Percentiles rank a stretch among this genome's conserved stretches.
Conservation (phyloP, 2,329 filamentous ascomycete genomes). For the Arthrocladium fulminans region DNA sequence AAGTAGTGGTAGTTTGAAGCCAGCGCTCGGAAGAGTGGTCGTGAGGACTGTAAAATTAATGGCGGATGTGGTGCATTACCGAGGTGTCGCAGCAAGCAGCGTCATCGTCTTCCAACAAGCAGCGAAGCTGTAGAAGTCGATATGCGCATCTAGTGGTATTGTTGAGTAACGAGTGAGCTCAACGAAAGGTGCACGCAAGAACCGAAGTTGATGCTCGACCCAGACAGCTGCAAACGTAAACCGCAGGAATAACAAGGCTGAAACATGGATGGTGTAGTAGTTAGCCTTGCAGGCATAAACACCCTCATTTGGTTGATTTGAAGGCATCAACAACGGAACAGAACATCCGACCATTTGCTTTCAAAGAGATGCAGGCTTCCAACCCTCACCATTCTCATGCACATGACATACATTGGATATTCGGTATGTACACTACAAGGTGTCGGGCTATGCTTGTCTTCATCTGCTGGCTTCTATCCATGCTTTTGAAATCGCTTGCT, state of each 20-base stretch:
- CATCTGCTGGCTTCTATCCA: background rate
- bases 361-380: background rate
- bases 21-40: too few relatives aligned
- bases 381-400: background rate
- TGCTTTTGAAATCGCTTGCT: background rate
- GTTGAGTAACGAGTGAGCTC: background rate
- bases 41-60: conserved; percentile 7
- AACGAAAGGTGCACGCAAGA: background rate
- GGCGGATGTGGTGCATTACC: conserved; percentile 5
- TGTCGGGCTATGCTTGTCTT: conserved; percentile 3
- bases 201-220: background rate
- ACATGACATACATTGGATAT: conserved; percentile 1
- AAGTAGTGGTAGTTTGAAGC: too few relatives aligned
- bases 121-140: conserved; percentile 17
- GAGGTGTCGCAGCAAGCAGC: conserved; percentile 5
- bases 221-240: too few relatives aligned
- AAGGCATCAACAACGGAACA: background rate
- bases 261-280: too few relatives aligned
- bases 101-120: conserved; percentile 17
- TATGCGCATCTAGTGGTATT: background rate
- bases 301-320: too few relatives aligned
- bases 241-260: too few relatives aligned
- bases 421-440: conserved; percentile 8
- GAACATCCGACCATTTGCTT: too few relatives aligned
- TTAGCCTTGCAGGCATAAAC: too few relatives aligned